Evolutionary conservation across 768 basidiomycete genomes (phyloP).

Genomic region (Suillus fuscotomentosus): DNA sequence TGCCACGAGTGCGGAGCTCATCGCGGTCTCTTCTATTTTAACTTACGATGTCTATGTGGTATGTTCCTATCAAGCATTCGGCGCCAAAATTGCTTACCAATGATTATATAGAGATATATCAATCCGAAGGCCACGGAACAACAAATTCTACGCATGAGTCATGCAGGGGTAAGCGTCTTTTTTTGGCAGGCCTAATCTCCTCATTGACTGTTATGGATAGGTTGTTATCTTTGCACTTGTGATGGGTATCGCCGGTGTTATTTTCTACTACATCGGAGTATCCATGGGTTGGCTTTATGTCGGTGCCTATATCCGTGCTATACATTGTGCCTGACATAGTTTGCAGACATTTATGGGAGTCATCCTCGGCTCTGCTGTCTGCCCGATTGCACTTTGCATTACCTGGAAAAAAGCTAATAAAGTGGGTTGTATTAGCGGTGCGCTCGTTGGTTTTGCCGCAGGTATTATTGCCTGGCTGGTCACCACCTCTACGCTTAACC

Average conservation of each 20-base stretch:
- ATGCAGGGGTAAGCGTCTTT: slow-evolving; percentile 49
- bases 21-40: slow-evolving; percentile 81
- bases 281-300: slow-evolving; percentile 95
- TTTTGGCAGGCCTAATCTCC: background rate
- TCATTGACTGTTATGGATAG: slow-evolving; percentile 28
- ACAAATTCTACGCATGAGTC: slow-evolving; percentile 69
- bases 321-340: background rate
- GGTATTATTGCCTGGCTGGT: slow-evolving; percentile 86
- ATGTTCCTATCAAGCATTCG: background rate
- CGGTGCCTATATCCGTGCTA: slow-evolving; percentile 26
- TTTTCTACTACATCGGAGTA: slow-evolving; percentile 89
- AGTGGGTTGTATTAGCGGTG: slow-evolving; percentile 76
- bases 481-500: slow-evolving; percentile 69
- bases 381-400: slow-evolving; percentile 82
- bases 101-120: slow-evolving; percentile 57
- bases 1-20: slow-evolving; percentile 86
- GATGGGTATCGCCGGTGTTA: slow-evolving; percentile 80
- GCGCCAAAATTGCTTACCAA: background rate
- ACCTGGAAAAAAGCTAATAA: slow-evolving; percentile 88
- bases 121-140: slow-evolving; percentile 77
- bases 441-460: slow-evolving; percentile 63
- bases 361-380: slow-evolving; percentile 80
- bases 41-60: slow-evolving; percentile 88
- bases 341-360: slow-evolving; percentile 86
- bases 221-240: slow-evolving; percentile 70